Conservation (phyloP, 305 asterid species). For the Fraxinus dipetala region DNA sequence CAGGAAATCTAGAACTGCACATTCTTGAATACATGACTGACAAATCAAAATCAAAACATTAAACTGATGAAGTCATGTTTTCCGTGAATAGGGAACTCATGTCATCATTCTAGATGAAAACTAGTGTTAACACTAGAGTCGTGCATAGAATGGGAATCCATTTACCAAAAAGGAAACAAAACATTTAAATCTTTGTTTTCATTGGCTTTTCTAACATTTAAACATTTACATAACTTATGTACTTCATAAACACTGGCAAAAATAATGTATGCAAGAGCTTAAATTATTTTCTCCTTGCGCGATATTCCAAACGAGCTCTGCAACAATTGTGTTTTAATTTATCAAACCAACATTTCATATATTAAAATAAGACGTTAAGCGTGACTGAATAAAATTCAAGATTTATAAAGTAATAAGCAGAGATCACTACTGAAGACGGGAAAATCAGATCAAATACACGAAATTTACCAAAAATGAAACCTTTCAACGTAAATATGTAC, state of each 20-base stretch:
- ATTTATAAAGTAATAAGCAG: neutral
- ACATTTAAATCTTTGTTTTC: neutral
- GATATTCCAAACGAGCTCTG: neutral
- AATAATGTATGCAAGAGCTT: neutral
- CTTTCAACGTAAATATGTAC: neutral
- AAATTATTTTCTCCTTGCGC: neutral
- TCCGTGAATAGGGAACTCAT: slow-evolving; percentile 1
- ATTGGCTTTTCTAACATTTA: neutral
- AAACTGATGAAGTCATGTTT: neutral
- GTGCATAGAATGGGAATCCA: slow-evolving; percentile 2
- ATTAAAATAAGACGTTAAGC: neutral
- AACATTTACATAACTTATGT: neutral
- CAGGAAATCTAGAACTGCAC: slow-evolving; percentile 16
- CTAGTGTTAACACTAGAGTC: neutral
- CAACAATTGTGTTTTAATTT: neutral
- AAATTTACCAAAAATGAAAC: neutral
- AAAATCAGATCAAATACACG: neutral
- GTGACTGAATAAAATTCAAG: neutral
- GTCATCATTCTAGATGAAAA: neutral
- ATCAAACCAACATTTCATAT: neutral
- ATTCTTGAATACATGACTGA: neutral
- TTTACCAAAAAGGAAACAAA: neutral
- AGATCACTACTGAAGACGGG: neutral
- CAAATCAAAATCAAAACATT: neutral
- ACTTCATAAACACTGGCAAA: neutral